Evolutionary conservation across 2,329 filamentous ascomycete genomes (phyloP), one percentile per base, ranked within the genome.

Genomic region (Fusarium sp.): DNA sequence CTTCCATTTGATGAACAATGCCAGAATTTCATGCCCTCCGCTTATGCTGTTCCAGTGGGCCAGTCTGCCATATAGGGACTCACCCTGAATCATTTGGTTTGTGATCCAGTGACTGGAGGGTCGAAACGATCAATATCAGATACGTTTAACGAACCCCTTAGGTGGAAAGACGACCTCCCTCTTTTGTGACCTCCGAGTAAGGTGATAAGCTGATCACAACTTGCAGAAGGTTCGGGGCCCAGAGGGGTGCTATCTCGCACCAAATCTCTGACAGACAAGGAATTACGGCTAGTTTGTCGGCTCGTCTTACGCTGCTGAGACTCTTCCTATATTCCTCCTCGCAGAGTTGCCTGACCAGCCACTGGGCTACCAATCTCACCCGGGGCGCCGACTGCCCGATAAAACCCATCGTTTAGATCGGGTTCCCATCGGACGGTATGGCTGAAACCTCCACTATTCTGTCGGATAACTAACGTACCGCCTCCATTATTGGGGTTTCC

Each of bases 401-500:
- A 83, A 17, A 82, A 78, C 25, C 82, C 81, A 66, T 82, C 84
- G 64, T 81, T 83, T 60, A 80, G 82, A 74, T 89, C 87, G 18
- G 87, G 84, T 62, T 91, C 85, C 82, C 88, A 90, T 20, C 88
- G 85, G 56, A 92, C 86, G 11, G 76, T 75, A 41, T 80, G 79
- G 63, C 81, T 81, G n/a, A 76, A 72, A 2, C 77, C 84, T 35
- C 62, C 65, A n/a, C 68, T 68, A 53, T 89, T 87, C 42, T 87
- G 85, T 68, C 87, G 88, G 70, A 93, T 86, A 38, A 93, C 90
- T 78, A 99, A 97, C 31, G 88, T 92, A n/a, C 96, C 96, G 47
- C 95, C 95, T 49, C 96, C 96, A 76, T 98, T 98, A 65, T 91
- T 90, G 4, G 85, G 80, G 76, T 92, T 97, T 63, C 96, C 96